Evolutionary conservation across 176 grass and related monocot species (phyloP), one percentile per base, ranked within the genome.

Genomic region (Musa itinerans): DNA sequence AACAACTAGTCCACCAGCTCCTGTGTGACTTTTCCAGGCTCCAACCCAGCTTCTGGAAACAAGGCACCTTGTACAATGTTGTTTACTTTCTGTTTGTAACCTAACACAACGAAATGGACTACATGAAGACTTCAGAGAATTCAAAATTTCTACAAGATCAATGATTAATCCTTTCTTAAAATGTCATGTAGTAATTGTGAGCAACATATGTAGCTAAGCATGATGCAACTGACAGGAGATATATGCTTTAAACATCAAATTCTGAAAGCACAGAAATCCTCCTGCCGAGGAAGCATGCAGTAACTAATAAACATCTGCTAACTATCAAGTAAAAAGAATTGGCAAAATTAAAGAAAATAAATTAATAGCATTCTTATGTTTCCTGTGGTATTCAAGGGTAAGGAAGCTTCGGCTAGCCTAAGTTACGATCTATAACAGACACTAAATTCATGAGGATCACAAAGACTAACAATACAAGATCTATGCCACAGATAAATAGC

Each of bases 61-160:
- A 99, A 80, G 85, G 91, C 91, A 66, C 83, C 88, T 75, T 88
- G 83, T 55, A 99, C 88, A 72, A 99, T 89, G 78, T 99, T 88
- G 12, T 78, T 81, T 52, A 90, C 91, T 51, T 92, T 99, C 69
- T 86, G 83, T 64, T 19, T 86, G 85, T 99, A 99, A 72, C 95
- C 95, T 99, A 84, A 74, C 63, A 68, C 11, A 54, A 83, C 15
- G 14, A 25, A 73, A 23, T 48, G 49, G 52, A 34, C 27, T 73
- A 77, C 14, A 68, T 52, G 53, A 63, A 9, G 10, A 78, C 69
- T 43, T 19, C 11, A 11, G 2, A 50, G 4, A 8, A 69, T 49
- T 49, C 66, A 26, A 69, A 69, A 65, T 10, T 25, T 65, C 8
- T 27, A 65, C 27, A 65, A 27, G 26, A 27, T 26, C 10, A 25